These are phyloP conservation scores for Talaromyces amestolkiae DNA, from an alignment of 2,329 filamentous ascomycete species.

Conservation along the genomic window DNA sequence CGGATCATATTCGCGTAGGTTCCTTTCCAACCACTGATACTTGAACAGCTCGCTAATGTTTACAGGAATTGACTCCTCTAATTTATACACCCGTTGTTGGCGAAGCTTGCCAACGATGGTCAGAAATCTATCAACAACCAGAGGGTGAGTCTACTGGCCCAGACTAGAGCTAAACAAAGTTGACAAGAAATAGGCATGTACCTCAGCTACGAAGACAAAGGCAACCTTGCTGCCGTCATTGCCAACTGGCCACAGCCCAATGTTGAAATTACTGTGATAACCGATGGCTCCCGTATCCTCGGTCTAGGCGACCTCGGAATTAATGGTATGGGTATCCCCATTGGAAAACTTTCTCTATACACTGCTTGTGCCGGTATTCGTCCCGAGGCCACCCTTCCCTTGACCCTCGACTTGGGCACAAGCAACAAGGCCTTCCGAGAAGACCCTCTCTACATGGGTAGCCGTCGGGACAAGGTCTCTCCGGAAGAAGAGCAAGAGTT, in stretches of 20 bases:
- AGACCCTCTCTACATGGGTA: constrained; percentile 88
- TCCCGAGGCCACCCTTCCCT: constrained; percentile 65
- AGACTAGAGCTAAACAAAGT: background rate
- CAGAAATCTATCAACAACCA: constrained; percentile 88
- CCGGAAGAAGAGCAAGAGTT: constrained; percentile 81
- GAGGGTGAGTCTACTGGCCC: constrained; percentile 58
- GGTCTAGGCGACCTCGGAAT: constrained; percentile 93
- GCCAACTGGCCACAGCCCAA: constrained; percentile 87
- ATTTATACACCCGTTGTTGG: constrained; percentile 63
- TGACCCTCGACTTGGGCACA: constrained; percentile 63
- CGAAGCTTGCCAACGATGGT: constrained; percentile 95
- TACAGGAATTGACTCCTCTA: constrained; percentile 48
- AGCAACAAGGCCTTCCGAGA: constrained; percentile 63
- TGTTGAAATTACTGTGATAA: constrained; percentile 95
- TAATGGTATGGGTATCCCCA: constrained; percentile 96
- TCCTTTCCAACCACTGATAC: background rate
- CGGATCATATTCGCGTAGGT: constrained; percentile 46
- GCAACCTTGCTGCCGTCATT: constrained; percentile 83
- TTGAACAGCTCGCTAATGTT: constrained; percentile 8
- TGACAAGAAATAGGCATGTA: constrained; percentile 62
- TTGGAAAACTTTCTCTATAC: constrained; percentile 94
- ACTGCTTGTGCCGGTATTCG: constrained; percentile 93
- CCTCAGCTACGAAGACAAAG: constrained; percentile 91
- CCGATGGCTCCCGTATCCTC: constrained; percentile 87
- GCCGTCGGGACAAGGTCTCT: constrained; percentile 76